Percentiles rank a stretch among this genome's conserved stretches.
Conservation (phyloP, 768 basidiomycete species). For the Boletus rufocinnamomeus region DNA sequence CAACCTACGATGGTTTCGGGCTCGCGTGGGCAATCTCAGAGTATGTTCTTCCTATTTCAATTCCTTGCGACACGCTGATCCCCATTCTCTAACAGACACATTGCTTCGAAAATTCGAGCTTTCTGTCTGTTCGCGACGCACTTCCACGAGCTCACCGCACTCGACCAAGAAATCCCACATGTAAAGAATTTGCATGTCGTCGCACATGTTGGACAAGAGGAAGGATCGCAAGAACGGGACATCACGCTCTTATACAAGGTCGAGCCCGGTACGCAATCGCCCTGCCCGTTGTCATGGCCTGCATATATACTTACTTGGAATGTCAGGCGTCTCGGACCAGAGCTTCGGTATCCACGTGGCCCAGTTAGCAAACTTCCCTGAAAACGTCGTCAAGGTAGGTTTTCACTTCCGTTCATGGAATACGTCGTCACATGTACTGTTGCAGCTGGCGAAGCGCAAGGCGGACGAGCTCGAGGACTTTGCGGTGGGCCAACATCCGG, state of each 20-base stretch:
- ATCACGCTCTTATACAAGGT: conserved; percentile 81
- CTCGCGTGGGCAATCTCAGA: conserved; percentile 99
- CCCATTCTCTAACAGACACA: conserved; percentile 60
- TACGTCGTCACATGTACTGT: background rate
- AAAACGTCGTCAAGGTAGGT: conserved; percentile 83
- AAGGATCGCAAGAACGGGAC: conserved; percentile 57
- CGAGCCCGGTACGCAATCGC: conserved; percentile 63
- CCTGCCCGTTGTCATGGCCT: background rate
- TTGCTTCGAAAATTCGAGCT: conserved; percentile 87
- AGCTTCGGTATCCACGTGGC: conserved; percentile 99
- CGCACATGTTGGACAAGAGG: conserved; percentile 74
- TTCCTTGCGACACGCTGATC: background rate
- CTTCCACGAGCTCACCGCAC: conserved; percentile 93
- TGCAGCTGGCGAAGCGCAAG: conserved; percentile 84
- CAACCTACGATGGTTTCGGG: conserved; percentile 97
- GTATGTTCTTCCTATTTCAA: conserved; percentile 44
- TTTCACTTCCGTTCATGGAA: background rate
- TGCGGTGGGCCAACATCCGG: conserved; percentile 43
- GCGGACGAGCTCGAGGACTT: conserved; percentile 92
- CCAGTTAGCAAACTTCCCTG: conserved; percentile 95
- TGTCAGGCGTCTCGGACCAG: conserved; percentile 85
- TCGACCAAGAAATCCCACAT: conserved; percentile 82
- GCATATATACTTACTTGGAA: background rate
- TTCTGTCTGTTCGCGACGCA: conserved; percentile 98
- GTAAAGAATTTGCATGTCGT: conserved; percentile 97